Conservation (phyloP, 805 yeast genomes). For the Ogataea salicorniae region DNA sequence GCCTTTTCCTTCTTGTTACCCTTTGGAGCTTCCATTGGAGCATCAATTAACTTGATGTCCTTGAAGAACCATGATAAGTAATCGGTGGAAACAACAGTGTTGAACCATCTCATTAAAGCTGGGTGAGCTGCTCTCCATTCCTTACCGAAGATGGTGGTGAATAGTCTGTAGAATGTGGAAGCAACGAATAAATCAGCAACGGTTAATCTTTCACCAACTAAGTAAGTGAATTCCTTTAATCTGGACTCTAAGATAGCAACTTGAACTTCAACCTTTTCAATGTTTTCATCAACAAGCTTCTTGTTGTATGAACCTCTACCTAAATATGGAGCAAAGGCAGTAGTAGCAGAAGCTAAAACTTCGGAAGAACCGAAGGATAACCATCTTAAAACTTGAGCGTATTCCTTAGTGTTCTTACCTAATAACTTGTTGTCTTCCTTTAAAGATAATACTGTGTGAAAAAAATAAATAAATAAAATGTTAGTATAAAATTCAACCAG, state of each 20-base stretch:
- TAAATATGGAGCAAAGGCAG: constrained; percentile 51
- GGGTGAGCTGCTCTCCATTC: constrained; percentile 49
- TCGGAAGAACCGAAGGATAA: constrained; percentile 72
- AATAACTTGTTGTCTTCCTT: constrained; percentile 38
- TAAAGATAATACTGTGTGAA: constrained; percentile 38
- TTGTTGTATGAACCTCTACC: constrained; percentile 77
- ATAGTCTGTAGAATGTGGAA: constrained; percentile 41
- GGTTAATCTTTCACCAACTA: constrained; percentile 44
- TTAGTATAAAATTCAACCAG: constrained; percentile 10
- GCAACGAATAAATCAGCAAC: constrained; percentile 43
- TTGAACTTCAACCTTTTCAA: constrained; percentile 34
- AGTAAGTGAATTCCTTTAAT: constrained; percentile 38
- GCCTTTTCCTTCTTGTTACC: constrained; percentile 70
- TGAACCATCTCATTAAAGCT: constrained; percentile 48
- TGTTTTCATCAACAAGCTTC: constrained; percentile 38
- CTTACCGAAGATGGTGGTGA: constrained; percentile 40
- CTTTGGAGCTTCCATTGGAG: constrained; percentile 62
- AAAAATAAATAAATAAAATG: constrained; percentile 20
- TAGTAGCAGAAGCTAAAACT: constrained; percentile 41
- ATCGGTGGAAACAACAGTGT: constrained; percentile 39
- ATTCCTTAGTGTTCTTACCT: constrained; percentile 62
- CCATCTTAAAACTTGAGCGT: constrained; percentile 71
- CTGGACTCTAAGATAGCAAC: constrained; percentile 51
- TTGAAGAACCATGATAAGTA: constrained; percentile 45
- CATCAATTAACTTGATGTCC: constrained; percentile 54